Percentiles rank a stretch among this genome's conserved stretches.
Evolutionary conservation across 164 flowering plant species (phyloP).

Genomic region (Liquidambar formosana): DNA sequence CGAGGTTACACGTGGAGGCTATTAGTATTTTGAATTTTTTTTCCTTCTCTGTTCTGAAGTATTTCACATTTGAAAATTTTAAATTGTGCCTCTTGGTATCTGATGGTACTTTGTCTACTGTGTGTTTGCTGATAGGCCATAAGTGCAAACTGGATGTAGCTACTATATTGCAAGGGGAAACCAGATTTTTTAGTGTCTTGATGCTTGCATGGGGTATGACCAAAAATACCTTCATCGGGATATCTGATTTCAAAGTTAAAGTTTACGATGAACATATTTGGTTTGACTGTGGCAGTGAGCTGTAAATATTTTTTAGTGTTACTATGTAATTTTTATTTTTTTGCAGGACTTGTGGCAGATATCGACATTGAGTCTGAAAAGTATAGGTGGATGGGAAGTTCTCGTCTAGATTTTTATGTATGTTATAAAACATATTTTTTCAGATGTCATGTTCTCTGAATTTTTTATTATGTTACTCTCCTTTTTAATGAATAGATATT

Average conservation of each 20-base stretch:
- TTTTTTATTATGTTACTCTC: background rate
- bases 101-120: background rate
- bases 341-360: slow-evolving; percentile 91
- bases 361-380: slow-evolving; percentile 98
- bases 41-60: too few relatives aligned
- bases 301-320: background rate
- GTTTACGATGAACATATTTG: background rate
- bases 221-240: background rate
- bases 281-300: too few relatives aligned
- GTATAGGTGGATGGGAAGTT: slow-evolving; percentile 97
- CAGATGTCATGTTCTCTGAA: background rate
- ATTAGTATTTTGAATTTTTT: background rate
- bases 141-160: slow-evolving; percentile 81
- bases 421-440: slow-evolving; percentile 22
- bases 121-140: slow-evolving; percentile 54
- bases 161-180: slow-evolving; percentile 74
- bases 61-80: background rate
- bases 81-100: background rate
- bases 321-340: background rate
- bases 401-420: slow-evolving; percentile 92
- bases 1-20: slow-evolving; percentile 52
- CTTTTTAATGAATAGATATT: background rate
- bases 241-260: background rate
- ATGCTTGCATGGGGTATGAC: slow-evolving; percentile 99
- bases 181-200: slow-evolving; percentile 76